Evolutionary conservation across 2,329 filamentous ascomycete genomes (phyloP).

Genomic region (Colletotrichum chlorophyti): DNA sequence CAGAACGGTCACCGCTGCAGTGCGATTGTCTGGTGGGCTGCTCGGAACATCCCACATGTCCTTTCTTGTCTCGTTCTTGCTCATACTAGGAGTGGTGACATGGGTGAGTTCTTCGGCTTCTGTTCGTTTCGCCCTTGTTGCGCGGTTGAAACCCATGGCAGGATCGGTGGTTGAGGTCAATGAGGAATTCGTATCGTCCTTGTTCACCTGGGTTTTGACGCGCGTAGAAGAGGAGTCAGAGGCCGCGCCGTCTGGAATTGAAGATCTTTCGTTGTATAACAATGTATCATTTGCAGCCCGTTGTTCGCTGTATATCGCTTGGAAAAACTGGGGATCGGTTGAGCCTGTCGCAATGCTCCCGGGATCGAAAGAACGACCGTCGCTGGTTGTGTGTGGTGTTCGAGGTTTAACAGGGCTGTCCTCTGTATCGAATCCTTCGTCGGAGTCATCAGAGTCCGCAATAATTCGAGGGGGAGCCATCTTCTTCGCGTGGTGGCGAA

Average conservation of each 20-base stretch:
- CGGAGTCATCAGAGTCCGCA: conserved; percentile 30
- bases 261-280: not conserved
- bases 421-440: conserved; percentile 11
- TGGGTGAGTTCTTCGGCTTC: conserved; percentile 38
- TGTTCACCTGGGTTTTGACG: not conserved
- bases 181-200: conserved; percentile 5
- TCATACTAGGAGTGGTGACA: conserved; percentile 39
- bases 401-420: conserved; percentile 18
- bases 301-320: conserved; percentile 54
- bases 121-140: conserved; percentile 15
- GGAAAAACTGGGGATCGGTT: conserved; percentile 56
- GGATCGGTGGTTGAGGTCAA: conserved; percentile 39
- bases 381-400: not conserved
- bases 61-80: conserved; percentile 26
- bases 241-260: not conserved
- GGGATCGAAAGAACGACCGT: conserved; percentile 34
- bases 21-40: conserved; percentile 40
- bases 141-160: not conserved
- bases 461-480: conserved; percentile 28
- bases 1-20: conserved; percentile 13
- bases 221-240: not conserved
- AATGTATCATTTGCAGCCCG: conserved; percentile 28
- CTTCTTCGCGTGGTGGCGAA: conserved; percentile 16
- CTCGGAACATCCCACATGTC: conserved; percentile 54
- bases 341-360: conserved; percentile 43